Evolutionary conservation across 2,329 filamentous ascomycete species (phyloP).

Genomic region (Exophiala oligosperma): DNA sequence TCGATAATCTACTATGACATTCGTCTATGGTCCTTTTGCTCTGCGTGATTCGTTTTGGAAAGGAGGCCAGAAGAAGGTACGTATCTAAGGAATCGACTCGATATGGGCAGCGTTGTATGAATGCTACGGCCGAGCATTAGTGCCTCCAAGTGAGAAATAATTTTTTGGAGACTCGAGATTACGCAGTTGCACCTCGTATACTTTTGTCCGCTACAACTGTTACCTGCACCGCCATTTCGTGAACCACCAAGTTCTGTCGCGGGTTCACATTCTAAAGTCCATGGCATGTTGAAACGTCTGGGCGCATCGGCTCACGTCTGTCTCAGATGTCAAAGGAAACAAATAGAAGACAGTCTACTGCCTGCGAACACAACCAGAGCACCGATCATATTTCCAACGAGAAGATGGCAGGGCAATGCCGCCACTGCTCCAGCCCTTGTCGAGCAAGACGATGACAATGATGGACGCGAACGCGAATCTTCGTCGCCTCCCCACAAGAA

Average conservation of each 20-base stretch:
- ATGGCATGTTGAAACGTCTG: constrained; percentile 21
- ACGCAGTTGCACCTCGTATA: no score
- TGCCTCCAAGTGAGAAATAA: no score
- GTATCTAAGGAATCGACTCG: no score
- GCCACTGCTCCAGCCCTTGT: constrained; percentile 1
- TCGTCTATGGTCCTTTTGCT: no score
- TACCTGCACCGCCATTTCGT: no score
- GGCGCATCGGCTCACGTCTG: constrained; percentile 17
- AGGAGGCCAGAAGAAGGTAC: no score
- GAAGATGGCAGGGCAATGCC: constrained; percentile 17
- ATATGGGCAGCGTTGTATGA: no score
- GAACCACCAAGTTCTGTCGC: neutral
- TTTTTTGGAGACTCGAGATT: no score
- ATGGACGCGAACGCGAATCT: neutral
- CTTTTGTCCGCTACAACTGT: neutral
- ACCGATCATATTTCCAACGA: neutral
- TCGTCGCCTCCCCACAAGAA: neutral
- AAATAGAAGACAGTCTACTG: neutral
- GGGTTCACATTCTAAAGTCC: neutral
- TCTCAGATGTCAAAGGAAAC: constrained; percentile 17
- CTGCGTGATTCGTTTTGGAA: no score
- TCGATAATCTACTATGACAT: no score
- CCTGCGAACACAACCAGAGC: neutral
- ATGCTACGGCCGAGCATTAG: no score
- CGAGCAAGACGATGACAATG: constrained; percentile 10